A percentile compares a stretch with the other conserved stretches of the same genome.
phyloP scores from a whole-genome alignment of 2,329 filamentous ascomycete genomes.

The Stagonosporopsis cucurbitacearum region DNA sequence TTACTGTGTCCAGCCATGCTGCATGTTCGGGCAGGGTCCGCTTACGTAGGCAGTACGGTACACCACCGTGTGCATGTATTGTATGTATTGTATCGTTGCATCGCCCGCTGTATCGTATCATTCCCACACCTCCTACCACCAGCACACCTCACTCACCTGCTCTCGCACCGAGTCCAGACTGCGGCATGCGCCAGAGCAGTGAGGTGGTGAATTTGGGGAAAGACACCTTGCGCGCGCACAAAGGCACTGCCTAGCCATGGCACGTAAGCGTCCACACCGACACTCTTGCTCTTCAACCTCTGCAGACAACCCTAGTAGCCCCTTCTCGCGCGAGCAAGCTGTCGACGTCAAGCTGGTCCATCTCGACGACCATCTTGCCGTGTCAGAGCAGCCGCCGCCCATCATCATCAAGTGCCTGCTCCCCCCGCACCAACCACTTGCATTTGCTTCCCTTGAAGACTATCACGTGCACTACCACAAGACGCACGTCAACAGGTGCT shows the following conservation, averaged over 20 bases:
- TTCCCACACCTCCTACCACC: no score
- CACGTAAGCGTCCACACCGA: conserved; percentile 64
- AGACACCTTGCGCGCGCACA: conserved; percentile 9
- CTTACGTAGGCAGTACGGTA: no score
- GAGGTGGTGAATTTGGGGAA: no score
- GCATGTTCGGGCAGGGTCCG: no score
- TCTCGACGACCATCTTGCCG: conserved; percentile 56
- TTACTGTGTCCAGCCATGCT: no score
- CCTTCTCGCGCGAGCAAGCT: conserved; percentile 39
- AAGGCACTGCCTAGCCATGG: conserved; percentile 52
- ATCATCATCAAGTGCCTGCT: conserved; percentile 79
- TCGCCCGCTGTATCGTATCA: no score
- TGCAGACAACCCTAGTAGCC: conserved; percentile 44
- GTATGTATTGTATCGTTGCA: no score
- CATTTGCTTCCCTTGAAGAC: conserved; percentile 76
- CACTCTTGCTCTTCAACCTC: conserved; percentile 57
- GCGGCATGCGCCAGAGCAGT: no score
- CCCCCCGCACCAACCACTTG: conserved; percentile 76
- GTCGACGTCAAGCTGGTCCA: conserved; percentile 56
- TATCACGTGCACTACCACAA: conserved; percentile 89
- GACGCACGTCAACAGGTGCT: conserved; percentile 81
- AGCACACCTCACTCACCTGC: no score
- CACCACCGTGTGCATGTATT: no score
- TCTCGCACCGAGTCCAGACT: no score
- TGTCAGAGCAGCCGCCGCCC: conserved; percentile 31